Evolutionary conservation across 2,329 filamentous ascomycete species (phyloP).

Genomic region (Botrytis cinerea): DNA sequence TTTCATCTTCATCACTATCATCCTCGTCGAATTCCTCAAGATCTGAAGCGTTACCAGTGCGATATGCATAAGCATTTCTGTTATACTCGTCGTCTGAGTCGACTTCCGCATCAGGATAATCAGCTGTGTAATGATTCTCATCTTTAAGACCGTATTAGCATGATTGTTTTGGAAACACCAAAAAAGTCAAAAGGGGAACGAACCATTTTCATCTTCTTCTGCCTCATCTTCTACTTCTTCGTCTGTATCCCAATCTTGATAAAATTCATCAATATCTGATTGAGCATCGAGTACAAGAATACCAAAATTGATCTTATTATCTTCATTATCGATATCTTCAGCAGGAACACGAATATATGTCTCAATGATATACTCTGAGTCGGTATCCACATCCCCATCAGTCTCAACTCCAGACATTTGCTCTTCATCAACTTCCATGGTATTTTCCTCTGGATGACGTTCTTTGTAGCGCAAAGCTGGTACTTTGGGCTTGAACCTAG

Average conservation of each 20-base stretch:
- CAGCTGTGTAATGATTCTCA: constrained; percentile 76
- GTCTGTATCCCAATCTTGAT: constrained; percentile 57
- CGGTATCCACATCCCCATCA: constrained; percentile 49
- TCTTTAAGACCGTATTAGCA: constrained; percentile 48
- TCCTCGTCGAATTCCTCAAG: constrained; percentile 38
- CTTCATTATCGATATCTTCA: constrained; percentile 55
- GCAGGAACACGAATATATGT: constrained; percentile 64
- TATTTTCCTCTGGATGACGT: constrained; percentile 51
- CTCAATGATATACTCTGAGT: constrained; percentile 63
- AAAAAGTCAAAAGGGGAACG: constrained; percentile 27
- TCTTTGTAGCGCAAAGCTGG: constrained; percentile 57
- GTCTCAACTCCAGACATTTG: constrained; percentile 45
- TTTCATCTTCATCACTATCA: constrained; percentile 34
- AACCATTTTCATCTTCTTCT: constrained; percentile 68
- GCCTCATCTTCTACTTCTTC: constrained; percentile 65
- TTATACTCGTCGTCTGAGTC: constrained; percentile 69
- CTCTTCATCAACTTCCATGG: constrained; percentile 25
- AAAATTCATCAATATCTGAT: constrained; percentile 57
- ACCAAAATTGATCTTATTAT: constrained; percentile 52
- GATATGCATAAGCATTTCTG: constrained; percentile 56
- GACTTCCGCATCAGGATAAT: constrained; percentile 80
- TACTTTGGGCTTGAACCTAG: constrained; percentile 58
- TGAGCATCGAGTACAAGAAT: constrained; percentile 41
- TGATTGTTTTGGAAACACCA: not conserved
- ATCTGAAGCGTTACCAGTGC: constrained; percentile 44